Conservation (phyloP, 768 basidiomycete species). For the Asterophora lycoperdoides region DNA sequence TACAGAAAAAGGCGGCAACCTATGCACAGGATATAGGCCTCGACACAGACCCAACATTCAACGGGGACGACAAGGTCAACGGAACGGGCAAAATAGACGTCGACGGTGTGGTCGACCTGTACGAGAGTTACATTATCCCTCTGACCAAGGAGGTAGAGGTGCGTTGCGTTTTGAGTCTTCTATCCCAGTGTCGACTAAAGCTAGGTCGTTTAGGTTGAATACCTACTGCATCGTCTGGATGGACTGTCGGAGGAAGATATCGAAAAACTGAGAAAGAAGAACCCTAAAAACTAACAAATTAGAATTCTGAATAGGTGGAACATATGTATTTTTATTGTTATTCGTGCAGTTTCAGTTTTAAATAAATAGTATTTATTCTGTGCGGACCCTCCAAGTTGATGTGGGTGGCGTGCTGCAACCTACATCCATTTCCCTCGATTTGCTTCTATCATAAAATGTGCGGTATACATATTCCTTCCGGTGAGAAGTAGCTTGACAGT, state of each 20-base stretch:
- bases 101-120: constrained; percentile 88
- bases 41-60: constrained; percentile 41
- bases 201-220: constrained; percentile 70
- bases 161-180: constrained; percentile 19
- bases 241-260: constrained; percentile 81
- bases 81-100: constrained; percentile 76
- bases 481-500: too few relatives aligned
- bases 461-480: too few relatives aligned
- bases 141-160: constrained; percentile 99
- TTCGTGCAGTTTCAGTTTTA: too few relatives aligned
- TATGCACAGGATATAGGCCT: constrained; percentile 81
- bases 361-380: too few relatives aligned
- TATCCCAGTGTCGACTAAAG: neutral
- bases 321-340: neutral
- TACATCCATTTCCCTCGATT: too few relatives aligned
- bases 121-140: constrained; percentile 94
- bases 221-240: constrained; percentile 86
- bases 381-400: too few relatives aligned
- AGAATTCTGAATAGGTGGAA: neutral
- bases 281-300: neutral
- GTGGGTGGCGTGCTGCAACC: too few relatives aligned
- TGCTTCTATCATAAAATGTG: too few relatives aligned
- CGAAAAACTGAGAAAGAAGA: constrained; percentile 44
- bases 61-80: constrained; percentile 24
- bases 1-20: constrained; percentile 78